A percentile compares a stretch with the other conserved stretches of the same genome.
Conservation (phyloP, 2,329 filamentous ascomycete species). For the Westerdykella aurantiaca region DNA sequence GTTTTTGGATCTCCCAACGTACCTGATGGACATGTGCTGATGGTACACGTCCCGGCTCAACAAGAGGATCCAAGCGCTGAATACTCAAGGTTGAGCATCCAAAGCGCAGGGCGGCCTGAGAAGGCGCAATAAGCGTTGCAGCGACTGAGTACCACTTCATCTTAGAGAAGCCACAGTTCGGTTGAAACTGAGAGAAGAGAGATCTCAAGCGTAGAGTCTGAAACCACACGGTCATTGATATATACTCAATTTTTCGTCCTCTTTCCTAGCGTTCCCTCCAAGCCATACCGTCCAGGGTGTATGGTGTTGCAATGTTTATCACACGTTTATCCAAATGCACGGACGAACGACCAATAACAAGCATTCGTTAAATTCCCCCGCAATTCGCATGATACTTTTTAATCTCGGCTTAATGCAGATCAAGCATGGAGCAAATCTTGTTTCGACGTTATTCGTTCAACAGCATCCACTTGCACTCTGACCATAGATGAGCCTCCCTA, state of each 20-base stretch:
- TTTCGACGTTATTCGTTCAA: neutral
- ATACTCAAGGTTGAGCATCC: conserved; percentile 18
- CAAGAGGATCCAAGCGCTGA: conserved; percentile 20
- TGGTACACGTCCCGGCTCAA: conserved; percentile 18
- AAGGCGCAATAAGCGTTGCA: conserved; percentile 5
- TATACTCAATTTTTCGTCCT: neutral
- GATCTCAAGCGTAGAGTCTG: neutral
- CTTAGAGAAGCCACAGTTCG: conserved; percentile 1
- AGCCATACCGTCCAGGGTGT: neutral
- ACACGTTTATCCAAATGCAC: conserved; percentile 3
- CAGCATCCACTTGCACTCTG: neutral
- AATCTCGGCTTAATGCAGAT: neutral
- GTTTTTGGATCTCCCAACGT: neutral
- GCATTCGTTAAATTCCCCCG: conserved; percentile 2
- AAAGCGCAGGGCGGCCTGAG: conserved; percentile 15
- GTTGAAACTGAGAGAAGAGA: neutral
- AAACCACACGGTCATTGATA: neutral
- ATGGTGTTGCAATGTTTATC: conserved; percentile 2
- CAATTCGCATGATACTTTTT: neutral
- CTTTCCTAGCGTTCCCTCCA: neutral
- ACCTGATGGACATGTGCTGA: conserved; percentile 22
- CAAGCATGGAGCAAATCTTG: neutral
- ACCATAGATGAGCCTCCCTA: neutral
- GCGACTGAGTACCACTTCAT: conserved; percentile 9
- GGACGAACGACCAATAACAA: conserved; percentile 1